Base-by-base conservation (phyloP, 495 filamentous ascomycete species). In the Glutinoglossum americanum region DNA sequence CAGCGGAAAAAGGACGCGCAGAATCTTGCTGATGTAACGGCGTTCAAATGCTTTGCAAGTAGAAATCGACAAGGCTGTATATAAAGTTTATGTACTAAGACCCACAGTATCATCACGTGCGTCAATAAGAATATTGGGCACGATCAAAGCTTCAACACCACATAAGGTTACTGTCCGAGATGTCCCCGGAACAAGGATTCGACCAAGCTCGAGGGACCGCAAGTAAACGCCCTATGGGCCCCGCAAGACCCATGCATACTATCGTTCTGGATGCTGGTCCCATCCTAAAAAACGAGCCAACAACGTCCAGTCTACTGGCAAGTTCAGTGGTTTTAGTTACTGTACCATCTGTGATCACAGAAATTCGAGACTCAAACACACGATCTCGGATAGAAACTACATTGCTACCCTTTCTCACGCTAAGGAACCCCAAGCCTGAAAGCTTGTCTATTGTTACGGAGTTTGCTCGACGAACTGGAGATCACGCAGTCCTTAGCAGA, bases 211-310 rank as follows among this genome's bases (percentile, higher is more conserved):
- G 1, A 27, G 49, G 1, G 15, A 15, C 8, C 7, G 19, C 9
- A 49, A 15, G 3, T 6, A 27, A 27, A 23, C n/a, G 13, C n/a
- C 25, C n/a, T 30, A 60, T 45, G 58, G 58, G 44, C 1, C 37
- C 58, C 19, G 51, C 73, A n/a, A 92, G 92, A 65, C 74, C 82
- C 3, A 74, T 94, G 53, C 79, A 93, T 72, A 84, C 85, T 13
- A 77, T 99, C 41, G 76, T 97, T 57, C 72, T 99, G 59, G 92
- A 99, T 68, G 79, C 92, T 27, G 89, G 89, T 53, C 88, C 90
- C 1, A 83, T 99, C 59, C 81, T 99, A 58, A 87, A 84, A 64
- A 93, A 94, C 71, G 81, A 86, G 61, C 86, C 88, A 48, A 69
- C 82, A 27, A 77, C 90, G 37, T 89, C 85, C 35, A 84, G 82